Conservation (phyloP, 345 rosid species). For the Citropsis articulata region DNA sequence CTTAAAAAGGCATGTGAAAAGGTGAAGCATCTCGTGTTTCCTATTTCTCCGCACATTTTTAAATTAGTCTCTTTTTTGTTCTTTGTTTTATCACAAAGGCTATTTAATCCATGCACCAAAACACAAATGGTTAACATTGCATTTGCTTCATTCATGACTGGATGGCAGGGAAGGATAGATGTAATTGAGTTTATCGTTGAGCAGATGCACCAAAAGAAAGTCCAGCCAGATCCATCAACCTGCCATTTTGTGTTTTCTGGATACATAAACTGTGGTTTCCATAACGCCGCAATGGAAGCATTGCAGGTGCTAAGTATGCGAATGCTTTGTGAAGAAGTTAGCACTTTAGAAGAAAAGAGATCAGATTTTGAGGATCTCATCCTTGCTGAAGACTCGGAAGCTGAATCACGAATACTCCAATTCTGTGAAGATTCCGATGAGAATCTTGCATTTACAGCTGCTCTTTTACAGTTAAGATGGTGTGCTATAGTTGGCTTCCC, state of each 20-base stretch:
- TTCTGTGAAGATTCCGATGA: slow-evolving; percentile 38
- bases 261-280: not conserved
- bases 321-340: slow-evolving; percentile 52
- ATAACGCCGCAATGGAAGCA: too few species aligned
- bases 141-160: not conserved
- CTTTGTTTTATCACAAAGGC: not conserved
- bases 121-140: not conserved
- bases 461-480: slow-evolving; percentile 71
- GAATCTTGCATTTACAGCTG: slow-evolving; percentile 43
- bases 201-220: slow-evolving; percentile 52
- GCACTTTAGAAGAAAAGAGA: slow-evolving; percentile 38
- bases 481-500: slow-evolving; percentile 55
- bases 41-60: not conserved
- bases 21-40: slow-evolving; percentile 30
- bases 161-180: slow-evolving; percentile 56
- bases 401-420: slow-evolving; percentile 47
- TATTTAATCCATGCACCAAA: not conserved
- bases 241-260: slow-evolving; percentile 53
- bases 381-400: slow-evolving; percentile 52
- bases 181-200: slow-evolving; percentile 57
- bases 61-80: not conserved
- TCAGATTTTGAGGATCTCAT: slow-evolving; percentile 46
- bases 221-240: slow-evolving; percentile 71
- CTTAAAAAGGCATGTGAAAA: slow-evolving; percentile 46
- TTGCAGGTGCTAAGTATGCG: slow-evolving; percentile 28